A percentile compares a stretch with the other conserved stretches of the same genome.
phyloP scores from a whole-genome alignment of 1,139 yeast species.

The Williopsis jadinii region DNA sequence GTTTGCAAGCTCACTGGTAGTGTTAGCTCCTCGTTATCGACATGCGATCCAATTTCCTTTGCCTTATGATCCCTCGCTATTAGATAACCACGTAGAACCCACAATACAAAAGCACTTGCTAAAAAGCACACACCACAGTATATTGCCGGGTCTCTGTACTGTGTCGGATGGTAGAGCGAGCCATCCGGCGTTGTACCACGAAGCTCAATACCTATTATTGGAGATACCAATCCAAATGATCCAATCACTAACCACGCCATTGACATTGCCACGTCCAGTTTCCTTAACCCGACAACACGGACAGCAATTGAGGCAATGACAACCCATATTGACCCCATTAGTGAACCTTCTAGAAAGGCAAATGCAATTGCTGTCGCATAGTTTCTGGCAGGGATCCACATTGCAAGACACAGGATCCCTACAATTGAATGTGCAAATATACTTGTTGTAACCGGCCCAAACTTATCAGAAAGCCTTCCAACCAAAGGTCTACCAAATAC shows the following conservation, averaged over 20 bases:
- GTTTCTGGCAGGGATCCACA: conserved; percentile 58
- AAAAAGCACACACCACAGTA: conserved; percentile 47
- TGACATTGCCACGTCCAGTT: conserved; percentile 40
- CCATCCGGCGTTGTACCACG: conserved; percentile 29
- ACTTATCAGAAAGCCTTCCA: conserved; percentile 46
- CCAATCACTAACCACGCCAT: conserved; percentile 43
- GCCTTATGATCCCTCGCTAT: conserved; percentile 37
- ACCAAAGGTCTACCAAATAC: conserved; percentile 54
- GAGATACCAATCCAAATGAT: conserved; percentile 40
- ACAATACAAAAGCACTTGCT: conserved; percentile 33
- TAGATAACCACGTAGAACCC: conserved; percentile 42
- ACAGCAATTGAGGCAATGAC: conserved; percentile 22
- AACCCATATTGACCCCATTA: conserved; percentile 40
- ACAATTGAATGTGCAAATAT: conserved; percentile 26
- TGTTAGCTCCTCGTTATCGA: conserved; percentile 22
- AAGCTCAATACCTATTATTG: conserved; percentile 45
- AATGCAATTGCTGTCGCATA: conserved; percentile 43
- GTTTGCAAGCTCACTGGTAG: conserved; percentile 15
- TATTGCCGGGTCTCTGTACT: conserved; percentile 42
- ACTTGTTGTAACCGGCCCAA: conserved; percentile 50
- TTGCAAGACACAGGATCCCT: conserved; percentile 35
- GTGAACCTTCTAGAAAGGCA: conserved; percentile 39
- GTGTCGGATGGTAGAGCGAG: conserved; percentile 31
- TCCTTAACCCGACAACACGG: conserved; percentile 39
- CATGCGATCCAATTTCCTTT: conserved; percentile 10